Percentiles rank a stretch among this genome's conserved stretches.
These are phyloP conservation scores for Curvularia eragrostidis DNA, from an alignment of 2,329 filamentous ascomycete species.

Conservation along the genomic window DNA sequence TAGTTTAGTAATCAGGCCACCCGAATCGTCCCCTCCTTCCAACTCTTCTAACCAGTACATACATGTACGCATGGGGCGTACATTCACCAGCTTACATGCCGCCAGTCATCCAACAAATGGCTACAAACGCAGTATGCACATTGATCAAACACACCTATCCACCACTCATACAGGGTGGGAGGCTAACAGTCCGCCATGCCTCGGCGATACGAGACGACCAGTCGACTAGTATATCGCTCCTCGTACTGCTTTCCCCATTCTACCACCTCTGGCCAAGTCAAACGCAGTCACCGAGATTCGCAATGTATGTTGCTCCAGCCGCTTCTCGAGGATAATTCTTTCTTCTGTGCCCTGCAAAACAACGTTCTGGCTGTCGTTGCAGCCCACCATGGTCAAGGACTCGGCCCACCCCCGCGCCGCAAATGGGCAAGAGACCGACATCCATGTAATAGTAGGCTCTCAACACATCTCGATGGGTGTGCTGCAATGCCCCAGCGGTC, in stretches of 20 bases:
- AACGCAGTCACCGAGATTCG: neutral
- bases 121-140: too few relatives aligned
- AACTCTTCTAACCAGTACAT: too few relatives aligned
- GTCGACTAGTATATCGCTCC: neutral
- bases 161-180: neutral
- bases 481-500: neutral
- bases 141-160: neutral
- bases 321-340: neutral
- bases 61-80: neutral
- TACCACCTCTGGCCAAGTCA: neutral
- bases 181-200: neutral
- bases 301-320: neutral
- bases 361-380: neutral
- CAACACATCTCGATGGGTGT: neutral
- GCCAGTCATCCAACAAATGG: too few relatives aligned
- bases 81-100: neutral
- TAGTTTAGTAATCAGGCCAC: neutral
- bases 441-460: neutral
- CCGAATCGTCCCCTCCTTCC: neutral
- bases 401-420: neutral
- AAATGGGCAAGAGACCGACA: neutral
- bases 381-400: neutral
- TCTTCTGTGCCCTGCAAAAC: neutral
- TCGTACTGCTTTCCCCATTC: neutral
- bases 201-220: neutral